Base-by-base conservation (phyloP, 768 basidiomycete species). In the Lyophyllum atratum region DNA sequence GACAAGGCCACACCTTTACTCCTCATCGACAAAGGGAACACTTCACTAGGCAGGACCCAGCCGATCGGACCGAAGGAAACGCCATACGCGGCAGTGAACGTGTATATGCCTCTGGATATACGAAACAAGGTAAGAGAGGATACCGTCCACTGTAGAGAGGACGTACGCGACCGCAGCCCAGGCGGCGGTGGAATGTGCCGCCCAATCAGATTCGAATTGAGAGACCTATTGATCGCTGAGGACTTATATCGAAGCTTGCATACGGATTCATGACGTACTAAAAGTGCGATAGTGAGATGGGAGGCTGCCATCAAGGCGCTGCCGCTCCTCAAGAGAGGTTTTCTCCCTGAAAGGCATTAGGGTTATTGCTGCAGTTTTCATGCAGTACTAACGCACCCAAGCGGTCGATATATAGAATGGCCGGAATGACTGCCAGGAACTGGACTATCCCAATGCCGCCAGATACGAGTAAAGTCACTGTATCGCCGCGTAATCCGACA, bases 31-130 rank as follows among this genome's bases (percentile, higher is more conserved):
- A 90, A 74, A 1, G 93, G 85, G 65, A 93, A 93, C 2, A 95
- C 85, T 70, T 95, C 92, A 59, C 84, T 86, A 0, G 92, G 89
- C 8, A 94, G 80, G 1, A 93, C 85, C 92, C 92, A 94, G 3
- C 85, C 86, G 58, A 93, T 80, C 0, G 92, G 90, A 0, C 92
- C 92, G 59, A 89, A 84, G 29, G 87, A 89, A 37, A 87, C 71
- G 0, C 91, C 92, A 66, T 92, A 93, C 1, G 89, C 84, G 40
- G 81, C 83, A 1, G 90, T 93, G 72, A 92, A 93, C 0, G 79
- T 65, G 69, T 92, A 93, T 25, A 90, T 82, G 39, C 79, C 82
- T 19, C 87, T 87, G 43, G 3, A 34, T 8, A 29, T 9, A 12
- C 24, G 31, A 28, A n/a, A 19, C 29, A 29, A 50, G n/a, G 34